A percentile compares a stretch with the other conserved stretches of the same genome.
phyloP scores from a whole-genome alignment of 2,329 filamentous ascomycete genomes.

The Ceratocystis papillata region DNA sequence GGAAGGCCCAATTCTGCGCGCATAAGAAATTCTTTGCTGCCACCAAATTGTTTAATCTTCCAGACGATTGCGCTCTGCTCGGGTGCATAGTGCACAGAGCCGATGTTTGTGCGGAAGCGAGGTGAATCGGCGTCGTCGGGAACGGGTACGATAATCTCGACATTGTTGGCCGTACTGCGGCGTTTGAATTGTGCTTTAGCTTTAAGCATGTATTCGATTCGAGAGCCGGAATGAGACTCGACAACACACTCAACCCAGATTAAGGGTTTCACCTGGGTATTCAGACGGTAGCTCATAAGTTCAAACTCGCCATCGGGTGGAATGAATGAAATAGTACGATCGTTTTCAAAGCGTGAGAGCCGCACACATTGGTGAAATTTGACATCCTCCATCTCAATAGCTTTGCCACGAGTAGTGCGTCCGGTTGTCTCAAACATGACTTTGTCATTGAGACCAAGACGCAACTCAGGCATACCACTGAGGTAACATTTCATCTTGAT shows the following conservation, averaged over 20 bases:
- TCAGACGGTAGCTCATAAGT: conserved; percentile 96
- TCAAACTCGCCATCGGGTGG: conserved; percentile 98
- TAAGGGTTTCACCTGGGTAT: conserved; percentile 94
- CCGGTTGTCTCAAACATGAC: conserved; percentile 99
- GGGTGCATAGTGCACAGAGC: conserved; percentile 91
- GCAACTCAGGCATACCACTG: conserved; percentile 93
- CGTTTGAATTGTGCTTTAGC: conserved; percentile 97
- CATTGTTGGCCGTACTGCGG: conserved; percentile 93
- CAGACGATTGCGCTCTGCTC: conserved; percentile 96
- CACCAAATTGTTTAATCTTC: conserved; percentile 99
- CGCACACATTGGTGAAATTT: conserved; percentile 99
- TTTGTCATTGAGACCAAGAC: conserved; percentile 93
- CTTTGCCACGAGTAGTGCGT: conserved; percentile 84
- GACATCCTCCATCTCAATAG: conserved; percentile 99
- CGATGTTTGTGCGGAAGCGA: conserved; percentile 93
- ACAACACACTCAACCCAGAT: conserved; percentile 99
- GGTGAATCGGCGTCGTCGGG: conserved; percentile 95
- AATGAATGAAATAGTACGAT: conserved; percentile 97
- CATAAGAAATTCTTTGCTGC: conserved; percentile 98
- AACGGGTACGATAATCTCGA: conserved; percentile 93
- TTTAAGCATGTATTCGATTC: conserved; percentile 99
- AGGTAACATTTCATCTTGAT: conserved; percentile 99
- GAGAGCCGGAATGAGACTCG: conserved; percentile 85
- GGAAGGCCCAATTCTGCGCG: conserved; percentile 89
- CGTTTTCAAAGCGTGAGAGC: conserved; percentile 92